Evolutionary conservation across 768 basidiomycete genomes (phyloP).

Genomic region (Atractiella rhizophila): DNA sequence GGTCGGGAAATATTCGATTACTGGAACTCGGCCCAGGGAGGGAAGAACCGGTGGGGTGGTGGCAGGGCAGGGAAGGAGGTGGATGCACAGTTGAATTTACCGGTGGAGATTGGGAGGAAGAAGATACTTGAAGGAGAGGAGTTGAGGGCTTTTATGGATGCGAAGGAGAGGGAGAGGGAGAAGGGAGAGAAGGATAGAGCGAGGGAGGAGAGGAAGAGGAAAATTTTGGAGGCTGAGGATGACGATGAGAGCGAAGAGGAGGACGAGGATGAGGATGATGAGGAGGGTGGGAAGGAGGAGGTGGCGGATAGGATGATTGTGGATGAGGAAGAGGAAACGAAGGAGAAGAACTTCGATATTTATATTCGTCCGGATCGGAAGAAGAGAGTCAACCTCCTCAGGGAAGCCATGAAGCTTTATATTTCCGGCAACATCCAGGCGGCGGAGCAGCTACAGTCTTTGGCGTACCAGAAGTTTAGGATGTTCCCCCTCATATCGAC

Average conservation of each 20-base stretch:
- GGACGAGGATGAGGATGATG: slow-evolving; percentile 37
- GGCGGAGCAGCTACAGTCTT: no score
- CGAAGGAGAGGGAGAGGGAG: slow-evolving; percentile 50
- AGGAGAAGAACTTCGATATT: background rate
- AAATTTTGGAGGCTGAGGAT: slow-evolving; percentile 82
- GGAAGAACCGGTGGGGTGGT: no score
- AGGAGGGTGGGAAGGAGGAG: slow-evolving; percentile 37
- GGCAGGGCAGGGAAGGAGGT: background rate
- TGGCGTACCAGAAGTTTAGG: slow-evolving; percentile 37
- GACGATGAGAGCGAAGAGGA: slow-evolving; percentile 28
- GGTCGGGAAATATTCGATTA: background rate
- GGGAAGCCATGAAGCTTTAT: slow-evolving; percentile 72
- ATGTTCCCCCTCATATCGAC: slow-evolving; percentile 97
- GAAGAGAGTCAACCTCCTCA: slow-evolving; percentile 19
- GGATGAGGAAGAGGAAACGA: background rate
- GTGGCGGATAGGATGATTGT: slow-evolving; percentile 7
- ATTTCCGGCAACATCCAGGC: slow-evolving; percentile 27
- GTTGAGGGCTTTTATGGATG: slow-evolving; percentile 50
- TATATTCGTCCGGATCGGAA: background rate
- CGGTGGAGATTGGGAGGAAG: slow-evolving; percentile 51
- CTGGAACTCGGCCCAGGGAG: background rate
- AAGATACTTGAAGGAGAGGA: slow-evolving; percentile 71
- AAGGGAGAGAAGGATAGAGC: slow-evolving; percentile 69
- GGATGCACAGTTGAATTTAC: background rate
- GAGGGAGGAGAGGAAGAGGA: slow-evolving; percentile 50